A percentile compares a stretch with the other conserved stretches of the same genome.
phyloP scores from a whole-genome alignment of 306 rosid genomes.

The Quercus dentata region DNA sequence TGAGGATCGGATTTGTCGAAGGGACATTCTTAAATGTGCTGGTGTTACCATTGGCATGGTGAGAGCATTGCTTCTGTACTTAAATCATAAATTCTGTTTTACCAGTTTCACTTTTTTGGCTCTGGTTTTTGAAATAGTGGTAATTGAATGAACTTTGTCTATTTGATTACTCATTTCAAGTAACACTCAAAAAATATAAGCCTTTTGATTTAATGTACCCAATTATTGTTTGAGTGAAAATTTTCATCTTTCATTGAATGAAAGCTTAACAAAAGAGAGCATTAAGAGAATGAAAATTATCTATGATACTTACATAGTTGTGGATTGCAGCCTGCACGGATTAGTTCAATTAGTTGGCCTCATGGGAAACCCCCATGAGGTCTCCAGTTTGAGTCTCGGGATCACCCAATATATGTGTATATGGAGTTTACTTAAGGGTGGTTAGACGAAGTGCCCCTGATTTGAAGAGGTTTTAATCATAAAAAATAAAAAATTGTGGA shows the following conservation, averaged over 20 bases:
- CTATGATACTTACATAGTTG: background rate
- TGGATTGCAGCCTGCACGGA: background rate
- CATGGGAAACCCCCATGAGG: too few relatives aligned
- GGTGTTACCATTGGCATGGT: conserved; percentile 72
- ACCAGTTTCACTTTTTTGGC: too few relatives aligned
- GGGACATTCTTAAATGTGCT: conserved; percentile 57
- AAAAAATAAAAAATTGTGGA: background rate
- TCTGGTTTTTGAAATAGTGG: background rate
- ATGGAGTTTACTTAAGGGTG: too few relatives aligned
- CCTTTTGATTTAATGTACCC: background rate
- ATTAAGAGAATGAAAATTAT: background rate
- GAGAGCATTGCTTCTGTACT: conserved; percentile 27
- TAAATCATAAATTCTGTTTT: too few relatives aligned
- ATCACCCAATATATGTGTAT: too few relatives aligned
- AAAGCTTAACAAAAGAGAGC: background rate
- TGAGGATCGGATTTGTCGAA: conserved; percentile 38
- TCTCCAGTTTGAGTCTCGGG: too few relatives aligned
- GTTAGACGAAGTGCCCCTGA: too few relatives aligned
- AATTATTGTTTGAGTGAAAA: background rate
- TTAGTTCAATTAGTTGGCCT: too few relatives aligned
- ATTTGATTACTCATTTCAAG: background rate
- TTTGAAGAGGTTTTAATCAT: too few relatives aligned
- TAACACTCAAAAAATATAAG: background rate
- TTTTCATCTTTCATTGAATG: background rate
- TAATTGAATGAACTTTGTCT: background rate